phyloP scores from a whole-genome alignment of 1,284 basidiomycete species.

The Moesziomyces sp. region DNA sequence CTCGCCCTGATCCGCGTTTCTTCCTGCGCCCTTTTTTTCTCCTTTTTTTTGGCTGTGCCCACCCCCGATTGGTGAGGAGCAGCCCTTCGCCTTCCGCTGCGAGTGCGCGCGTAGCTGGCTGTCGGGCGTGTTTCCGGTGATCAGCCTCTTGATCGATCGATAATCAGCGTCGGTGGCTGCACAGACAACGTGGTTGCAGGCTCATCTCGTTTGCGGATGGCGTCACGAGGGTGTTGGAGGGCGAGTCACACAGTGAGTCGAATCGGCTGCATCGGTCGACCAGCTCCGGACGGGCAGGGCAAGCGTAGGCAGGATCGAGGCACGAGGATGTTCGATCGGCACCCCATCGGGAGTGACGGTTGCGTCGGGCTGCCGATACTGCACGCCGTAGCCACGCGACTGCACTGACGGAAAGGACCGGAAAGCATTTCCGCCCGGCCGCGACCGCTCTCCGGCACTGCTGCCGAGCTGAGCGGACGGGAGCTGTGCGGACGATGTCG shows the following conservation, averaged over 20 bases:
- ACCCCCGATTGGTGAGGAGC: neutral
- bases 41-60: neutral
- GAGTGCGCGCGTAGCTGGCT: neutral
- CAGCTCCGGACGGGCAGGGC: constrained; percentile 11
- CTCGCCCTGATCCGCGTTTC: neutral
- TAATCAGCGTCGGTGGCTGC: constrained; percentile 8
- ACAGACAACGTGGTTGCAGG: constrained; percentile 1
- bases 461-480: too few relatives aligned
- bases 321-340: constrained; percentile 16
- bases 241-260: constrained; percentile 3
- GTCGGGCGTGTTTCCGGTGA: constrained; percentile 12
- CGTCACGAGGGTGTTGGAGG: neutral
- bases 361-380: constrained; percentile 7
- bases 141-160: constrained; percentile 26
- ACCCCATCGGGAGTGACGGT: neutral
- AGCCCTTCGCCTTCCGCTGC: neutral
- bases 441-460: too few relatives aligned
- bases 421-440: neutral
- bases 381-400: neutral
- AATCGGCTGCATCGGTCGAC: constrained; percentile 27
- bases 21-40: constrained; percentile 3
- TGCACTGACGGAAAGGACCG: constrained; percentile 8
- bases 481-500: constrained; percentile 6
- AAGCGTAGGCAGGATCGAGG: neutral
- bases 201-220: neutral